Percentiles rank a stretch among this genome's conserved stretches.
These are phyloP conservation scores for Colletotrichum sp. DNA, from an alignment of 2,329 filamentous ascomycete species.

Conservation along the genomic window DNA sequence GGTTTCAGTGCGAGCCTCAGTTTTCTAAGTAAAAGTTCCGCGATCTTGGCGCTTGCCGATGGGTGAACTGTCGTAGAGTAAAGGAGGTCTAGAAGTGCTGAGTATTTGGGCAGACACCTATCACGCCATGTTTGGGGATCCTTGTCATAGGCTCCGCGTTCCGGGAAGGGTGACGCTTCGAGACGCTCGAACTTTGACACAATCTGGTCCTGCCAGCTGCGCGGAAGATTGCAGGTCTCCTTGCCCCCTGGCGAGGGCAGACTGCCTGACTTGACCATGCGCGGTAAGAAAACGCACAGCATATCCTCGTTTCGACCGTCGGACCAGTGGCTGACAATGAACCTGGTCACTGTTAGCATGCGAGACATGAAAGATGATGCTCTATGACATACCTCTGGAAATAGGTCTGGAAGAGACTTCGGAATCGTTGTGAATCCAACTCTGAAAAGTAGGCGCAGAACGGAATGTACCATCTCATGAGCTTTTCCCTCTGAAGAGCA, in stretches of 20 bases:
- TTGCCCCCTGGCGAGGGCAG: slow-evolving; percentile 59
- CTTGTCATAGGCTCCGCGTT: slow-evolving; percentile 66
- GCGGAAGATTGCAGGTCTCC: slow-evolving; percentile 62
- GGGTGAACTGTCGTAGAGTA: slow-evolving; percentile 67
- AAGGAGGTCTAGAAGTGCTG: slow-evolving; percentile 68
- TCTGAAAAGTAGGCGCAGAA: slow-evolving; percentile 86
- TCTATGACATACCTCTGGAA: slow-evolving; percentile 72
- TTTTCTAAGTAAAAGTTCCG: slow-evolving; percentile 69
- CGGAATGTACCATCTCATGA: slow-evolving; percentile 77
- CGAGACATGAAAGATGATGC: not conserved
- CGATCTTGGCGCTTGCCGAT: slow-evolving; percentile 69
- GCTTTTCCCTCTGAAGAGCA: slow-evolving; percentile 65
- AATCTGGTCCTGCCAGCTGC: slow-evolving; percentile 77
- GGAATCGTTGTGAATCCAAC: slow-evolving; percentile 76
- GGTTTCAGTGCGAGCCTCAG: slow-evolving; percentile 69
- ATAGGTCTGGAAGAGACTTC: slow-evolving; percentile 76
- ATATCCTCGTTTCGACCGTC: slow-evolving; percentile 68
- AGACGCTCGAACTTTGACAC: slow-evolving; percentile 71
- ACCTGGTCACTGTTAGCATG: slow-evolving; percentile 53
- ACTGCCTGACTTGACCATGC: slow-evolving; percentile 61
- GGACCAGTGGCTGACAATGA: slow-evolving; percentile 77
- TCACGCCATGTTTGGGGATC: slow-evolving; percentile 67
- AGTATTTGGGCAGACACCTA: slow-evolving; percentile 70
- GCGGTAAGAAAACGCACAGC: slow-evolving; percentile 71
- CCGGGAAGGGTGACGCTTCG: slow-evolving; percentile 68